These are phyloP conservation scores for Sisymbrium irio DNA, from an alignment of 345 rosid genomes.

Conservation along the genomic window DNA sequence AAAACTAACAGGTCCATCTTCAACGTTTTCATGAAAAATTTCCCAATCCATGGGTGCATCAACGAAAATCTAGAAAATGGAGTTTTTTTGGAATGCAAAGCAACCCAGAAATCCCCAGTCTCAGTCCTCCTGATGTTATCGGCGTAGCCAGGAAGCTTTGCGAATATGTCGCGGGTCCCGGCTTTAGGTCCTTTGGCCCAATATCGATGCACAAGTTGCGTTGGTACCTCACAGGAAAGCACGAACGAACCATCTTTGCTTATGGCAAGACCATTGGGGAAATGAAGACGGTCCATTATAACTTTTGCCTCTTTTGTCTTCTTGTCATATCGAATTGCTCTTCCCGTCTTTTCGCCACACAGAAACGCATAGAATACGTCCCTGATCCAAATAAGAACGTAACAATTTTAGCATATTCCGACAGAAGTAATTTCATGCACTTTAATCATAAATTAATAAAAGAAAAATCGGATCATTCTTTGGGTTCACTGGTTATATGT, in stretches of 20 bases:
- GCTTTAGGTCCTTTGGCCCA: slow-evolving; percentile 45
- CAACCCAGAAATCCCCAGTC: slow-evolving; percentile 65
- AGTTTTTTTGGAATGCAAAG: slow-evolving; percentile 46
- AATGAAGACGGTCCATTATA: slow-evolving; percentile 42
- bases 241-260: slow-evolving; percentile 59
- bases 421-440: background rate
- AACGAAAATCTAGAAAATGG: slow-evolving; percentile 35
- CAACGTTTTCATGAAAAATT: slow-evolving; percentile 37
- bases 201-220: slow-evolving; percentile 40
- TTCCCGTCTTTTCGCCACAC: slow-evolving; percentile 58
- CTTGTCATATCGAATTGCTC: slow-evolving; percentile 55
- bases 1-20: slow-evolving; percentile 44
- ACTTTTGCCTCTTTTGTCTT: slow-evolving; percentile 51
- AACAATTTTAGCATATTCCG: background rate
- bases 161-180: slow-evolving; percentile 42
- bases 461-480: background rate
- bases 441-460: background rate
- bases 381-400: slow-evolving; percentile 5
- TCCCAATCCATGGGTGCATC: slow-evolving; percentile 43
- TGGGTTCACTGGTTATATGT: background rate
- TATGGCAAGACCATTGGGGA: slow-evolving; percentile 74
- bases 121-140: slow-evolving; percentile 56
- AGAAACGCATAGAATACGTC: slow-evolving; percentile 40
- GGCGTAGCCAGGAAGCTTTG: slow-evolving; percentile 52
- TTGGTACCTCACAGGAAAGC: slow-evolving; percentile 48